These are phyloP conservation scores for Ottelia alismoides DNA, from an alignment of 106 monocot species.

Conservation along the genomic window DNA sequence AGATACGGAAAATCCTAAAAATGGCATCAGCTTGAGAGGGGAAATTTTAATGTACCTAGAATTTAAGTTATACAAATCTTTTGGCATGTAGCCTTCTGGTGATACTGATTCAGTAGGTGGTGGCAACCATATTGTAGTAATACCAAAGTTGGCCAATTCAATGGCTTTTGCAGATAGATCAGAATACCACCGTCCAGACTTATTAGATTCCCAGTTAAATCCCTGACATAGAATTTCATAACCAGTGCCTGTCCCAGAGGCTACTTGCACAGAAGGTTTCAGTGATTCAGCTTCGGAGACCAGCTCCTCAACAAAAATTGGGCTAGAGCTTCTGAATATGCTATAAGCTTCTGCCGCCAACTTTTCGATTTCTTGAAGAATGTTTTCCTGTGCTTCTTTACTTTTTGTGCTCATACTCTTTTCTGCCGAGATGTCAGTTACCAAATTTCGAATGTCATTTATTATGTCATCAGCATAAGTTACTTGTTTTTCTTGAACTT, in stretches of 20 bases:
- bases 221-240: constrained; percentile 91
- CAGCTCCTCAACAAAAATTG: constrained; percentile 37
- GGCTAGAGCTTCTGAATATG: constrained; percentile 59
- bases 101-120: constrained; percentile 97
- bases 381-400: constrained; percentile 62
- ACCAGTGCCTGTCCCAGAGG: constrained; percentile 78
- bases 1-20: too few relatives aligned
- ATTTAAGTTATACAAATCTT: constrained; percentile 87
- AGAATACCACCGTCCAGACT: constrained; percentile 78
- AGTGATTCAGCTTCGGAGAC: constrained; percentile 13
- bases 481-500: constrained; percentile 12
- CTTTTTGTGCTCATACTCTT: constrained; percentile 35
- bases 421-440: constrained; percentile 69
- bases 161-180: constrained; percentile 46
- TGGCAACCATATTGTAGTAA: constrained; percentile 77
- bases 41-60: constrained; percentile 63
- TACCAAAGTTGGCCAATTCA: constrained; percentile 61
- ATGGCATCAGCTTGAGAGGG: too few relatives aligned
- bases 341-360: constrained; percentile 93
- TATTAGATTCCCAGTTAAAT: constrained; percentile 96
- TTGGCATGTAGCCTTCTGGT: constrained; percentile 98
- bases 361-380: constrained; percentile 88
- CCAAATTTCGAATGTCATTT: constrained; percentile 62
- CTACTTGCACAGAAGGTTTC: constrained; percentile 19
- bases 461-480: constrained; percentile 49